These are phyloP conservation scores for Neofusicoccum ribis DNA, from an alignment of 2,329 filamentous ascomycete species.

Conservation along the genomic window DNA sequence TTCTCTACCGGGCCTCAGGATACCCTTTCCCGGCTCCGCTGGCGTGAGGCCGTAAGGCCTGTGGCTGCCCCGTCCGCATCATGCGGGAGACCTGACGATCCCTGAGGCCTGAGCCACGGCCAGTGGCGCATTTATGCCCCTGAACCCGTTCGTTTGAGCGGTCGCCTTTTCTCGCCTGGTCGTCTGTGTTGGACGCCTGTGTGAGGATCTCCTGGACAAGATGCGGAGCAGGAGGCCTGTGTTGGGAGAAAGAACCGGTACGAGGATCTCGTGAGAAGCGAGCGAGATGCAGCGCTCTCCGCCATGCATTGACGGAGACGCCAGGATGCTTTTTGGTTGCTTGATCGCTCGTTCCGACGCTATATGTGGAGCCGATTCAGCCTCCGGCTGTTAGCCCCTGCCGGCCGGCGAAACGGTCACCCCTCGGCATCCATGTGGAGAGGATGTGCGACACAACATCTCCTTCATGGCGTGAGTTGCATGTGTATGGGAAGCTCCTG, in stretches of 20 bases:
- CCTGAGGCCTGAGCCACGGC: not conserved
- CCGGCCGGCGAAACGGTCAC: not conserved
- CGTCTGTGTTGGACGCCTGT: not conserved
- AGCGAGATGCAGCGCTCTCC: not conserved
- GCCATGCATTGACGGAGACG: not conserved
- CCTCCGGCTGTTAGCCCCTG: not conserved
- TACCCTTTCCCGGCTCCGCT: not conserved
- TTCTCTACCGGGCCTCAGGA: not conserved
- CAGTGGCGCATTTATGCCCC: not conserved
- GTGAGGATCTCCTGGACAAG: not conserved
- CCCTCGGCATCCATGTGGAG: not conserved
- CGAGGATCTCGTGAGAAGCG: not conserved
- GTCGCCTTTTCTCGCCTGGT: not conserved
- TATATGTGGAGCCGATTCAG: not conserved
- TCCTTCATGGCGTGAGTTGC: not conserved
- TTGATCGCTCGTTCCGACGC: constrained; percentile 1
- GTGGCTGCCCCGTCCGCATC: constrained; percentile 1
- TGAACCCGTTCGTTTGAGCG: not conserved
- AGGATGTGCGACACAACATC: not conserved
- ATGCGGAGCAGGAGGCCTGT: not conserved
- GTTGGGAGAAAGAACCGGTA: not conserved
- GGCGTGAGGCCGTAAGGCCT: not conserved
- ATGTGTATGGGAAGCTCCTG: not conserved
- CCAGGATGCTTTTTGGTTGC: not conserved
- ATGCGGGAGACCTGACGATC: constrained; percentile 6